Percentiles rank a stretch among this genome's conserved stretches.
Evolutionary conservation across 345 rosid genomes (phyloP).

Genomic region (Populus alba): DNA sequence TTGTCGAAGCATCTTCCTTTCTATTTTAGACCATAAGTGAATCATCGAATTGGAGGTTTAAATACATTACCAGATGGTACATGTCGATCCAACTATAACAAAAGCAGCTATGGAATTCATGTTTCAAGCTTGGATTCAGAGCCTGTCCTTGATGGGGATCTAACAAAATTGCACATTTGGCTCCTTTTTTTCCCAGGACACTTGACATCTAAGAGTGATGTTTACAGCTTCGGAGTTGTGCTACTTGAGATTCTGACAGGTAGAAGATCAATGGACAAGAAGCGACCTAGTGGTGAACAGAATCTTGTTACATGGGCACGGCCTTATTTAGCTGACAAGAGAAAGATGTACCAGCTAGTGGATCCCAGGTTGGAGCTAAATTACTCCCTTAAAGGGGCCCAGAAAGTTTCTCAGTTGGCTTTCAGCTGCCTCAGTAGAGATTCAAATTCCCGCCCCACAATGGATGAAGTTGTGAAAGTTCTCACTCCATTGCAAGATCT

Average conservation of each 20-base stretch:
- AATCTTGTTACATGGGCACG: constrained; percentile 35
- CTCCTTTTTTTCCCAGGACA: constrained; percentile 23
- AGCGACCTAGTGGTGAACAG: constrained; percentile 33
- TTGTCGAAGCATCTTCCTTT: neutral
- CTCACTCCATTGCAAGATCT: constrained; percentile 32
- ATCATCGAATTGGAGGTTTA: neutral
- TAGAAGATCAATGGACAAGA: constrained; percentile 39
- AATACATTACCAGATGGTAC: neutral
- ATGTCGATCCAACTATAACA: neutral
- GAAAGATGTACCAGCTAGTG: constrained; percentile 30
- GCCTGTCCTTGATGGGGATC: neutral
- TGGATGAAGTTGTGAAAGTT: constrained; percentile 34
- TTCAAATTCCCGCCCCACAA: constrained; percentile 28
- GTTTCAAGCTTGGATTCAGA: neutral
- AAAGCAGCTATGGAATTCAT: neutral
- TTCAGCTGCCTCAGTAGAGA: constrained; percentile 30
- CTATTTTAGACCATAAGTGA: neutral
- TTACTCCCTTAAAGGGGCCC: constrained; percentile 32
- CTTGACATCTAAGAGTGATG: constrained; percentile 35
- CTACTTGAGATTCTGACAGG: constrained; percentile 33
- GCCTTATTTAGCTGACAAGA: constrained; percentile 29
- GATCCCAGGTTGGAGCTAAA: constrained; percentile 32
- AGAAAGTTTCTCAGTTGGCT: constrained; percentile 31
- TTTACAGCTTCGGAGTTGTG: constrained; percentile 36
- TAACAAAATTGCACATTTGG: constrained; percentile 6